A percentile compares a stretch with the other conserved stretches of the same genome.
phyloP scores from a whole-genome alignment of 208 protist genomes.

The Porcisia deanei region DNA sequence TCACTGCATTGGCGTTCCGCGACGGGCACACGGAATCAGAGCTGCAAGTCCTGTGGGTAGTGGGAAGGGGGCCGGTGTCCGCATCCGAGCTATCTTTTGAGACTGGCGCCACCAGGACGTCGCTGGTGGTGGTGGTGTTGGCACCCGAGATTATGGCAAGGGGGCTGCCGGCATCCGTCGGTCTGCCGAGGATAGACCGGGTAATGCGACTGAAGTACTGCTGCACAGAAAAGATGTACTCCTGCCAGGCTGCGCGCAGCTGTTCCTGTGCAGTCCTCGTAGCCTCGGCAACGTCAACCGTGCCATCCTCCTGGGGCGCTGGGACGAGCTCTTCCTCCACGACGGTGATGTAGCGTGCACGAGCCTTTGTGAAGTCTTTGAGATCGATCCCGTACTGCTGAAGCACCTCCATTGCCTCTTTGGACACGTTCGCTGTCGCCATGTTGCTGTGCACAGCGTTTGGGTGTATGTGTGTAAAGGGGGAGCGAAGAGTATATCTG shows the following conservation, averaged over 20 bases:
- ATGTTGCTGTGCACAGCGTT: conserved; percentile 24
- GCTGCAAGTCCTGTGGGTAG: not conserved
- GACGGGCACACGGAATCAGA: conserved; percentile 3
- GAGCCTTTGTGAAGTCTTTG: conserved; percentile 76
- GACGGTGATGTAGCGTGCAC: conserved; percentile 51
- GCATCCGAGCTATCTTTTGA: conserved; percentile 16
- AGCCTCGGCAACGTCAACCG: conserved; percentile 36
- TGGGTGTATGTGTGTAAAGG: not conserved
- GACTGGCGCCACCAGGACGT: not conserved
- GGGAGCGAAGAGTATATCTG: not conserved
- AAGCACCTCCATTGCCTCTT: conserved; percentile 57
- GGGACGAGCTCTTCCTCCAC: conserved; percentile 40
- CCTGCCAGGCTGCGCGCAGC: conserved; percentile 51
- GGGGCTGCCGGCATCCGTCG: conserved; percentile 17
- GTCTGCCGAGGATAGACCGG: conserved; percentile 26
- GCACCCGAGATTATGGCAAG: not conserved
- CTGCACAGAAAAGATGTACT: conserved; percentile 55
- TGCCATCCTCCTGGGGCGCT: conserved; percentile 29
- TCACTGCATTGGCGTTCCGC: conserved; percentile 16
- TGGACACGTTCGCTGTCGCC: conserved; percentile 48
- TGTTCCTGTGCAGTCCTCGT: conserved; percentile 32
- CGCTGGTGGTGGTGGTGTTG: not conserved
- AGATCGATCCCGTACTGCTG: conserved; percentile 73
- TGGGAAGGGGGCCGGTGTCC: conserved; percentile 9
- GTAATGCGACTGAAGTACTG: conserved; percentile 40